Base-by-base conservation (phyloP, 345 rosid genomes). In the Xanthoceras sorbifolium region DNA sequence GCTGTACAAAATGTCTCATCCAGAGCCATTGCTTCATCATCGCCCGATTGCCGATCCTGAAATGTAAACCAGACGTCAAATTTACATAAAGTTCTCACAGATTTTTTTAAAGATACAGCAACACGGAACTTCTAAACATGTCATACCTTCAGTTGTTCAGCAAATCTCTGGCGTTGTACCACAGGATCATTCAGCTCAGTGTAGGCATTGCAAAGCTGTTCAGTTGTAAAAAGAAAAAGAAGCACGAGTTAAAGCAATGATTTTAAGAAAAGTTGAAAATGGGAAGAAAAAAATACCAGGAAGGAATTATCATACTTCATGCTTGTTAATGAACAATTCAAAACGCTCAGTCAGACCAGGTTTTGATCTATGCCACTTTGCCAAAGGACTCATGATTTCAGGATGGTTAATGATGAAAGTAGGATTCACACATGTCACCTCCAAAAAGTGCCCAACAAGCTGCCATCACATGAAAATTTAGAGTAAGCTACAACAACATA, bases 101-200 rank as follows among this genome's bases (percentile, higher is more conserved):
- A 48, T 29, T 10, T 14, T 31, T 23, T 22, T 6, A 5, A 36
- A 18, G n/a, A 63, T 42, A 15, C 36, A 69, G 69, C 26, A 69
- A 73, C 26, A 25, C 10, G 34, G 55, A 18, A 32, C 2, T 34
- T 3, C n/a, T 28, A 71, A 63, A 32, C 23, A 26, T 55, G 25
- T 50, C 14, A 28, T 88, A 93, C 98, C 92, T 92, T 97, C 70
- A 94, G 96, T 78, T 96, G 99, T 23, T 94, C 98, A 3, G 94
- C 93, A 85, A 96, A 96, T 67, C 97, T 85, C 66, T 93, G 89
- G 9, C 97, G 97, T 81, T 97, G 99, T 66, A 91, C 99, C 7
- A 92, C 90, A 38, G 99, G 99, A 76, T 97, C 99, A 76, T 97
- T 97, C 85, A 94, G 70, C 82, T 97, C 99, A 3, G 98, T 97